Evolutionary conservation across 176 grass and related monocot genomes (phyloP).

Genomic region (Musa itinerans): DNA sequence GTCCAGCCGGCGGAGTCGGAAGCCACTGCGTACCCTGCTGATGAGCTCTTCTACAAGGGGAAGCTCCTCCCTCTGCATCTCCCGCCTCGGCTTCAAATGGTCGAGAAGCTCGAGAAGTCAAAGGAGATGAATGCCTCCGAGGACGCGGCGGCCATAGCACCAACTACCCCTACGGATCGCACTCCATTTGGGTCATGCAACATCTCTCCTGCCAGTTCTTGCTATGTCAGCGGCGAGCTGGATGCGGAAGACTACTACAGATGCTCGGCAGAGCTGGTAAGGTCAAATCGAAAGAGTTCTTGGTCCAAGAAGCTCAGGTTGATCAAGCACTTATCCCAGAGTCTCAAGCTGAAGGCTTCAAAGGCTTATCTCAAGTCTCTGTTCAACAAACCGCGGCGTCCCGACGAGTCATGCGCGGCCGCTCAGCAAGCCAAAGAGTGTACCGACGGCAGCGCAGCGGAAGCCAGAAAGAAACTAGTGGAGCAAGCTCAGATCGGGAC

Average conservation of each 20-base stretch:
- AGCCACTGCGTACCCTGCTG: slow-evolving; percentile 23
- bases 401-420: slow-evolving; percentile 33
- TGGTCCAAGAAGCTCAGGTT: slow-evolving; percentile 93
- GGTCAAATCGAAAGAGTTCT: slow-evolving; percentile 42
- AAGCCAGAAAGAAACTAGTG: slow-evolving; percentile 57
- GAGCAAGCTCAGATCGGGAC: slow-evolving; percentile 55
- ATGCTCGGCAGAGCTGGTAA: slow-evolving; percentile 25
- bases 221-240: slow-evolving; percentile 63
- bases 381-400: slow-evolving; percentile 50
- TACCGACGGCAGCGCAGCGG: slow-evolving; percentile 36
- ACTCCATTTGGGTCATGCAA: slow-evolving; percentile 76
- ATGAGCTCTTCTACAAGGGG: slow-evolving; percentile 93
- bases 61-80: slow-evolving; percentile 84
- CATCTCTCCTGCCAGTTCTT: slow-evolving; percentile 59
- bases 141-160: slow-evolving; percentile 37
- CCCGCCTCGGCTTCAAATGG: slow-evolving; percentile 60
- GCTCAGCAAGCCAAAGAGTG: slow-evolving; percentile 32
- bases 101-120: slow-evolving; percentile 33
- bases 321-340: slow-evolving; percentile 69
- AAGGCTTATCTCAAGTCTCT: slow-evolving; percentile 83
- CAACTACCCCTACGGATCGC: slow-evolving; percentile 31
- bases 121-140: background rate
- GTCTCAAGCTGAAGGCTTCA: slow-evolving; percentile 82
- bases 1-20: slow-evolving; percentile 29
- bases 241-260: slow-evolving; percentile 32